Conservation (phyloP, 2,329 filamentous ascomycete species). For the Claviceps pusilla region DNA sequence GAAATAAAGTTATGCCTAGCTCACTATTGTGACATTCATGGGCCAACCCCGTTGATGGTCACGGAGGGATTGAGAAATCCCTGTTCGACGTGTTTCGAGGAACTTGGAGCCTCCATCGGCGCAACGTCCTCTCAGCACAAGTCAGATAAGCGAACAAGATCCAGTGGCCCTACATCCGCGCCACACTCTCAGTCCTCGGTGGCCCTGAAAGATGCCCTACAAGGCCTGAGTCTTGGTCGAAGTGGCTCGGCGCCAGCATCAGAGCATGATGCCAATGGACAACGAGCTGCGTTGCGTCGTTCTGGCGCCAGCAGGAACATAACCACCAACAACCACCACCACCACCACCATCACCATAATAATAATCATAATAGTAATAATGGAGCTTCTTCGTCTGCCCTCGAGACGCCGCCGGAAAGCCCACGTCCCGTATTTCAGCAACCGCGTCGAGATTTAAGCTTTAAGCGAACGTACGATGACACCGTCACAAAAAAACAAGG, state of each 20-base stretch:
- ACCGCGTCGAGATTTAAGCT: slow-evolving; percentile 40
- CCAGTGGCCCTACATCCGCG: slow-evolving; percentile 23
- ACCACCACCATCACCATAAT: no score
- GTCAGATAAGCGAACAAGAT: slow-evolving; percentile 23
- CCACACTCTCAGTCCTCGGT: slow-evolving; percentile 20
- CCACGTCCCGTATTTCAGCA: slow-evolving; percentile 29
- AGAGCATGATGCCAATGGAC: slow-evolving; percentile 29
- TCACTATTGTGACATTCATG: slow-evolving; percentile 57
- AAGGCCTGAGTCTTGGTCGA: slow-evolving; percentile 31
- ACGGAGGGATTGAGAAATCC: slow-evolving; percentile 49
- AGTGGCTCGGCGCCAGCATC: slow-evolving; percentile 28
- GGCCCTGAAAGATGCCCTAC: slow-evolving; percentile 31
- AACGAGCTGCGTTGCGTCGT: slow-evolving; percentile 27
- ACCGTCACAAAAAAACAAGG: slow-evolving; percentile 48
- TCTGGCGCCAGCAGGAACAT: slow-evolving; percentile 12
- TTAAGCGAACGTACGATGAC: slow-evolving; percentile 49
- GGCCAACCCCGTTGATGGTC: slow-evolving; percentile 54
- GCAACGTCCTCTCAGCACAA: slow-evolving; percentile 8
- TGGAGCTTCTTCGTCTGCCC: slow-evolving; percentile 24
- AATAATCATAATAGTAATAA: not conserved
- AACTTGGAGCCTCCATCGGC: slow-evolving; percentile 6
- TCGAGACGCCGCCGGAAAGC: slow-evolving; percentile 45
- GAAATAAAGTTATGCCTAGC: slow-evolving; percentile 49
- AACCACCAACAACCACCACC: slow-evolving; percentile 6
- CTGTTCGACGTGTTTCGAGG: slow-evolving; percentile 44